Evolutionary conservation across 2,329 filamentous ascomycete genomes (phyloP).

Genomic region (Xylariaceae sp.): DNA sequence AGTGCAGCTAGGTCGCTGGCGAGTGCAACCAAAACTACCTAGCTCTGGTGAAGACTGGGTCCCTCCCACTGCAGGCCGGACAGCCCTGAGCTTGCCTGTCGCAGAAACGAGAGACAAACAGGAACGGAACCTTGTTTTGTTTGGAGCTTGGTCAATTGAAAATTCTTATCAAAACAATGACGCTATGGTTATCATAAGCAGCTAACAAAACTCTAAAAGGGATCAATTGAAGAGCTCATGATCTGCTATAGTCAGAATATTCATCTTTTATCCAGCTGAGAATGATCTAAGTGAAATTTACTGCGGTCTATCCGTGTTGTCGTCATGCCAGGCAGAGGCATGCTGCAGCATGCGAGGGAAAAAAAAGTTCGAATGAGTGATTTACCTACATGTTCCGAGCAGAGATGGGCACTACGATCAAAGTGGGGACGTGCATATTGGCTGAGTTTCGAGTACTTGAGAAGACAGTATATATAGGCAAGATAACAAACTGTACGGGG

Average conservation of each 20-base stretch:
- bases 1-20: background rate
- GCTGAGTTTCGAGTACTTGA: slow-evolving; percentile 11
- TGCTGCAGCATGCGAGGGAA: slow-evolving; percentile 10
- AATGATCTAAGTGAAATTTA: slow-evolving; percentile 5
- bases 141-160: background rate
- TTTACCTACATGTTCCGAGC: slow-evolving; percentile 19
- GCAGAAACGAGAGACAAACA: background rate
- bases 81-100: background rate
- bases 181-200: background rate
- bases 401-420: slow-evolving; percentile 7
- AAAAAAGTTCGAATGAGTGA: slow-evolving; percentile 19
- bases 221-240: slow-evolving; percentile 9
- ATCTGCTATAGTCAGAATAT: background rate
- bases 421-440: slow-evolving; percentile 8
- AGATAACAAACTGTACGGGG: slow-evolving; percentile 3
- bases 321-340: slow-evolving; percentile 22
- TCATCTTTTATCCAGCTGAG: background rate
- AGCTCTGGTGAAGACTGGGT: too few species aligned
- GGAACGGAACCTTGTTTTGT: background rate
- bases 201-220: too few species aligned
- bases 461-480: slow-evolving; percentile 5
- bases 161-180: background rate
- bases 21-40: too few species aligned
- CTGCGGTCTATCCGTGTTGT: slow-evolving; percentile 15
- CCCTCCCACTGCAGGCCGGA: too few species aligned